These are phyloP conservation scores for Globisporangium middletonii DNA, from an alignment of 352 stramenopile genomes.

Conservation along the genomic window DNA sequence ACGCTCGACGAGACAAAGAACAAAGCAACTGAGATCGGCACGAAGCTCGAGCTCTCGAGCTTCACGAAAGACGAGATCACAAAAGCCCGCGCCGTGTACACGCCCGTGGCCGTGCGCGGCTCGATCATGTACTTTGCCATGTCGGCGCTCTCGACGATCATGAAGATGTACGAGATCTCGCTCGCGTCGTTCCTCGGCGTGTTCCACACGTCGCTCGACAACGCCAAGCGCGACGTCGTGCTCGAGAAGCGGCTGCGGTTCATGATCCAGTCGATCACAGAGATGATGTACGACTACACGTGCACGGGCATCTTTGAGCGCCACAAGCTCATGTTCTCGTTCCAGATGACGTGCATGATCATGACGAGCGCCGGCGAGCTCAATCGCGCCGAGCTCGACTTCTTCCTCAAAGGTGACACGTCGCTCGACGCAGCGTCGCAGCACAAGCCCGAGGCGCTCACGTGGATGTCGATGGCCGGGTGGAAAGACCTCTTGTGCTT, in stretches of 20 bases:
- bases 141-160: slow-evolving; percentile 88
- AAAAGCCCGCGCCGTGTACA: slow-evolving; percentile 87
- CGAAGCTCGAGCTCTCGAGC: slow-evolving; percentile 88
- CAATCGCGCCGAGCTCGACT: slow-evolving; percentile 88
- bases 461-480: slow-evolving; percentile 83
- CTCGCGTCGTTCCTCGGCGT: slow-evolving; percentile 90
- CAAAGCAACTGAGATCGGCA: slow-evolving; percentile 92
- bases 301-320: slow-evolving; percentile 96
- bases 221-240: slow-evolving; percentile 88
- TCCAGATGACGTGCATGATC: slow-evolving; percentile 97
- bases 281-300: slow-evolving; percentile 96
- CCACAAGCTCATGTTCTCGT: slow-evolving; percentile 97
- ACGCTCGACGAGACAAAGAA: slow-evolving; percentile 94
- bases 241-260: slow-evolving; percentile 85
- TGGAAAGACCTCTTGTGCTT: slow-evolving; percentile 93
- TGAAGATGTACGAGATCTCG: slow-evolving; percentile 96
- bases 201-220: slow-evolving; percentile 88
- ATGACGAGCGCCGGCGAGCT: slow-evolving; percentile 80
- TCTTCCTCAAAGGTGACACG: slow-evolving; percentile 95
- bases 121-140: slow-evolving; percentile 95
- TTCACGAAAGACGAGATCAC: slow-evolving; percentile 95
- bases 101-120: slow-evolving; percentile 87
- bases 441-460: slow-evolving; percentile 58
- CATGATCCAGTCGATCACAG: slow-evolving; percentile 89
- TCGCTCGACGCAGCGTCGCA: slow-evolving; percentile 78